Evolutionary conservation across 805 yeast genomes (phyloP), one percentile per base, ranked within the genome.

Genomic region (Wickerhamomyces kurtzmanii): DNA sequence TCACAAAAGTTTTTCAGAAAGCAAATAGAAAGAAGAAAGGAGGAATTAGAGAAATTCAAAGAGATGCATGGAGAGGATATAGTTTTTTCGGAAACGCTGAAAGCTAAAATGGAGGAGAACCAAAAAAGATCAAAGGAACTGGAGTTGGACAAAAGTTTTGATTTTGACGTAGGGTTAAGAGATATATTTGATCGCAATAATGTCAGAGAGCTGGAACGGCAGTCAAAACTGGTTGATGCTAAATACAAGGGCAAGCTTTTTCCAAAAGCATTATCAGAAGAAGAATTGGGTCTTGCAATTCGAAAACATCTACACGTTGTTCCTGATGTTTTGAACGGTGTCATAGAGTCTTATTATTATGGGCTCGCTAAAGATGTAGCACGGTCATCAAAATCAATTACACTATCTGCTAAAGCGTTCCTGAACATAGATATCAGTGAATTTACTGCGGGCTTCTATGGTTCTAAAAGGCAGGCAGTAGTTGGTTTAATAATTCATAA

Each of bases 371-470:
- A 60, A 14, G 38, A 46, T 10, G 57, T 62, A 23, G 50, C 48
- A 10, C 38, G 50, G 11, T 31, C 43, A 1, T 69, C 79, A 3
- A 37, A 43, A 3, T 53, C 62, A 17, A 53, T 62, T 4, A 49
- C 63, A 1, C 51, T 78, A 36, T 59, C 78, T 1, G 55, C 51
- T 16, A 45, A 51, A 15, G 78, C 71, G 29, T 53, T 71, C 15
- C 54, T 65, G 37, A 55, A 53, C 11, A 40, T 73, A 8, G 61
- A 68, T 12, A 62, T 74, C 51, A 37, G 49, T 11, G 42, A 47
- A 19, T 74, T 66, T 40, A 42, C 55, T 3, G 73, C 72, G 16
- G 87, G 89, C 0, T 79, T 63, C 42, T 65, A 65, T 35, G 89
- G 87, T 0, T 47, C 68, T 19, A 60, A 59, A 35, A 55, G 87